Evolutionary conservation across 352 stramenopile species (phyloP), one percentile per base, ranked within the genome.

Genomic region (Phytophthora aleatoria): DNA sequence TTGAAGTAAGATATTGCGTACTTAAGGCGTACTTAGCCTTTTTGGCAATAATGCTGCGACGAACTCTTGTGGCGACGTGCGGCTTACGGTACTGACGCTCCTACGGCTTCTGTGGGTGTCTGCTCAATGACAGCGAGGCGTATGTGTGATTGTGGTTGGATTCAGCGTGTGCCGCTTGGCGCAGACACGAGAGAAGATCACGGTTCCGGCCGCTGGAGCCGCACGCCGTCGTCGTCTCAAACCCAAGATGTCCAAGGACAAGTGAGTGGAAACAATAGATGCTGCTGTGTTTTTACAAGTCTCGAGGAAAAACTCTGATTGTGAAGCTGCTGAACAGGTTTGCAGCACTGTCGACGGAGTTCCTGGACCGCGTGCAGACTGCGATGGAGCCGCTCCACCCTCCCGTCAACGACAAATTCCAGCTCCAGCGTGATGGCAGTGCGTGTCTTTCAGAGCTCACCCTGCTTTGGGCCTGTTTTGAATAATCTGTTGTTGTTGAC

Each of bases 311-410:
- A 7, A 26, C 15, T 38, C 20, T 50, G 42, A 57, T 27, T 43
- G 16, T 61, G 12, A 50, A 10, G 3, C 3, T 50, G 31, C 24
- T 64, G 26, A 43, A 12, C 50, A 94, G 85, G 59, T 94, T 94
- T 45, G 43, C 58, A 1, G 64, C 59, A 27, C 55, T 94, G 27
- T 74, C 78, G 39, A 53, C 58, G 5, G 57, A 71, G 43, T 94
- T 91, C 61, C 72, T 94, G 24, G 83, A 91, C 35, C 81, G 82
- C 16, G 82, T 92, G 20, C 69, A 91, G 41, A 49, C 26, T 33
- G 85, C 85, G 1, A 64, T 94, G 36, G 65, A 65, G 60, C 85
- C 85, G 31, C 63, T 94, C 35, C 63, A 84, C 39, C 83, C 85
- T 11, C 85, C 85, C 1, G 64, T 81, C 42, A 94, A 94, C 48